Percentiles rank a stretch among this genome's conserved stretches.
These are phyloP conservation scores for Boechera divaricarpa DNA, from an alignment of 345 rosid species.

Conservation along the genomic window DNA sequence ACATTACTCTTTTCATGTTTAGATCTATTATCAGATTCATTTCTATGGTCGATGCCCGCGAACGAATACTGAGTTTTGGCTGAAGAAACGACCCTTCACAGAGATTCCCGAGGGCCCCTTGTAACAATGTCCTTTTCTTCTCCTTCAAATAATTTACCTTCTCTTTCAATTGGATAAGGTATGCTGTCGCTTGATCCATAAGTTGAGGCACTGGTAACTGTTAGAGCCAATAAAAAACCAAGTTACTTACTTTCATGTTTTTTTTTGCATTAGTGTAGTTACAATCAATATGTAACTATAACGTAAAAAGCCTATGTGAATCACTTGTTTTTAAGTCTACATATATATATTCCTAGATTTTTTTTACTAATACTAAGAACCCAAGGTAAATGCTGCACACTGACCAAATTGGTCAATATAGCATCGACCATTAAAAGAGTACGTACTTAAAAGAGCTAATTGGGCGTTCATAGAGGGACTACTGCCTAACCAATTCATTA, in stretches of 20 bases:
- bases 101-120: neutral
- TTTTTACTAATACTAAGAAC: too few species aligned
- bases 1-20: slow-evolving; percentile 26
- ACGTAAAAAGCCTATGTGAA: neutral
- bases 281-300: too few species aligned
- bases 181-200: slow-evolving; percentile 30
- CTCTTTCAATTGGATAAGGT: slow-evolving; percentile 33
- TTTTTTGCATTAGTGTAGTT: neutral
- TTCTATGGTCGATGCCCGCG: slow-evolving; percentile 33
- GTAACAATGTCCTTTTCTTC: slow-evolving; percentile 32
- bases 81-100: slow-evolving; percentile 6
- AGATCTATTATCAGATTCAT: slow-evolving; percentile 28
- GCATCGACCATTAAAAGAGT: too few species aligned
- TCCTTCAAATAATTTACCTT: slow-evolving; percentile 21
- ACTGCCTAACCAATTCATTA: neutral
- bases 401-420: too few species aligned
- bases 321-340: neutral
- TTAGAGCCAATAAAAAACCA: neutral
- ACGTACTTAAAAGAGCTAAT: neutral
- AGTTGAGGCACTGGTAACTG: slow-evolving; percentile 38
- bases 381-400: too few species aligned
- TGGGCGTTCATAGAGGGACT: neutral
- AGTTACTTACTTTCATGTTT: neutral
- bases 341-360: too few species aligned
- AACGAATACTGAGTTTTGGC: slow-evolving; percentile 28